Evolutionary conservation across 805 yeast species (phyloP).

Genomic region (Naumovozyma castellii): DNA sequence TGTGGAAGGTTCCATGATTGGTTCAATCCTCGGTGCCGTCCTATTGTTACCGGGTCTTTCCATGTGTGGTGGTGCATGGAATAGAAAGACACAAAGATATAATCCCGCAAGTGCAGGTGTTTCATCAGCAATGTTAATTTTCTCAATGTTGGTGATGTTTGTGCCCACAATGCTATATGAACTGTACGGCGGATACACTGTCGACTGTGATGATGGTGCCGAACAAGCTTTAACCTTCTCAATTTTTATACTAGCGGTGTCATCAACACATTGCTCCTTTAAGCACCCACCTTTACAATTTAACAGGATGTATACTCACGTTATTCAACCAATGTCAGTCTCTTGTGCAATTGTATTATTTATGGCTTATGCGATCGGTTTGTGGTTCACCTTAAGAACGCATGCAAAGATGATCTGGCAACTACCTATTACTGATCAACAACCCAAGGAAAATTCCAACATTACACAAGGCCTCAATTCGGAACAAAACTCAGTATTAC

Average conservation of each 20-base stretch:
- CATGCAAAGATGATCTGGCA: slow-evolving; percentile 97
- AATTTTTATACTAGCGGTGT: slow-evolving; percentile 38
- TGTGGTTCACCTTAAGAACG: slow-evolving; percentile 87
- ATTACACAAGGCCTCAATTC: neutral
- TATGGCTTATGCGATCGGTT: slow-evolving; percentile 76
- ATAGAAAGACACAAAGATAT: slow-evolving; percentile 85
- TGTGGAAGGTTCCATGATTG: slow-evolving; percentile 94
- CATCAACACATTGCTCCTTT: slow-evolving; percentile 50
- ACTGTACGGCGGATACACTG: slow-evolving; percentile 78
- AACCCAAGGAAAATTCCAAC: slow-evolving; percentile 9
- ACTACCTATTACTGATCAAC: slow-evolving; percentile 16
- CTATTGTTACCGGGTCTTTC: slow-evolving; percentile 85
- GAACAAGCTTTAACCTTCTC: slow-evolving; percentile 13
- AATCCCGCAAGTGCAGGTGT: slow-evolving; percentile 97
- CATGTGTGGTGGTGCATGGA: slow-evolving; percentile 95
- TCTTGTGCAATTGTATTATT: slow-evolving; percentile 75
- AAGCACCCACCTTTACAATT: slow-evolving; percentile 65
- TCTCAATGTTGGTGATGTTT: slow-evolving; percentile 82
- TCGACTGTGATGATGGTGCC: slow-evolving; percentile 43
- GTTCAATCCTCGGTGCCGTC: slow-evolving; percentile 88
- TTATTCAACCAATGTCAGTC: slow-evolving; percentile 75
- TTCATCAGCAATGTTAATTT: slow-evolving; percentile 87
- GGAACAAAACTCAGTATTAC: slow-evolving; percentile 3
- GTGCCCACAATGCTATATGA: slow-evolving; percentile 87
- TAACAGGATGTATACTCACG: slow-evolving; percentile 52